Percentiles rank a stretch among this genome's conserved stretches.
phyloP scores from a whole-genome alignment of 2,329 filamentous ascomycete genomes.

The Stagonosporopsis tanaceti region DNA sequence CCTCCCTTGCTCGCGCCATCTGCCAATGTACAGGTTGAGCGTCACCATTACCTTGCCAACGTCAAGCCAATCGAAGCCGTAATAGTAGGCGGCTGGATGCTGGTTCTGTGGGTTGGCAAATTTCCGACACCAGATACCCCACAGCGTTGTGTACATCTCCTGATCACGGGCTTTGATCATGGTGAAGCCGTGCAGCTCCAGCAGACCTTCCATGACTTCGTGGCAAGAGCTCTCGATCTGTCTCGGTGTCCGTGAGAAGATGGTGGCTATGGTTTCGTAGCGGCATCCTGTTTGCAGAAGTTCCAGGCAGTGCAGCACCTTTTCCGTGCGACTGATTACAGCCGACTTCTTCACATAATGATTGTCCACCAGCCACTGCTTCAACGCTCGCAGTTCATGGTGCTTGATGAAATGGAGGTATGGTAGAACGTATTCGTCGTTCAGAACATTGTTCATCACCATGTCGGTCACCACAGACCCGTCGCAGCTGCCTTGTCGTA shows the following conservation, averaged over 20 bases:
- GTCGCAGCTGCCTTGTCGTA: constrained; percentile 30
- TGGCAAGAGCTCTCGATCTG: constrained; percentile 33
- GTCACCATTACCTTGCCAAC: constrained; percentile 36
- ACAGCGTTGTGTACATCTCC: constrained; percentile 27
- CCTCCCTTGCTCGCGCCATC: constrained; percentile 38
- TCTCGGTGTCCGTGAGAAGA: constrained; percentile 40
- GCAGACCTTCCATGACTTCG: constrained; percentile 37
- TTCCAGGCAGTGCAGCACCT: constrained; percentile 38
- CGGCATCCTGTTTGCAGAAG: constrained; percentile 36
- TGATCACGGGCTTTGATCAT: constrained; percentile 18
- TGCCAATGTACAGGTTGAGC: constrained; percentile 41
- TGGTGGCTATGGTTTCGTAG: constrained; percentile 38
- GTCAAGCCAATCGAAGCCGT: constrained; percentile 30
- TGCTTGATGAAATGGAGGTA: constrained; percentile 35
- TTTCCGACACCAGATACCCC: constrained; percentile 28
- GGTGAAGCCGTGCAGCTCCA: constrained; percentile 36
- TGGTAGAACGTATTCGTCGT: constrained; percentile 28
- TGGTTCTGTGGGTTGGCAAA: constrained; percentile 17
- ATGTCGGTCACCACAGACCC: constrained; percentile 28
- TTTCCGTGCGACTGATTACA: constrained; percentile 36
- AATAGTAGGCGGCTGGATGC: constrained; percentile 27
- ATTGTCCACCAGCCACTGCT: constrained; percentile 28
- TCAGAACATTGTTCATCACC: constrained; percentile 30
- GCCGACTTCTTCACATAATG: constrained; percentile 24
- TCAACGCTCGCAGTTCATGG: constrained; percentile 35